phyloP scores from a whole-genome alignment of 1,139 yeast genomes.

The Kodamaea sp. region DNA sequence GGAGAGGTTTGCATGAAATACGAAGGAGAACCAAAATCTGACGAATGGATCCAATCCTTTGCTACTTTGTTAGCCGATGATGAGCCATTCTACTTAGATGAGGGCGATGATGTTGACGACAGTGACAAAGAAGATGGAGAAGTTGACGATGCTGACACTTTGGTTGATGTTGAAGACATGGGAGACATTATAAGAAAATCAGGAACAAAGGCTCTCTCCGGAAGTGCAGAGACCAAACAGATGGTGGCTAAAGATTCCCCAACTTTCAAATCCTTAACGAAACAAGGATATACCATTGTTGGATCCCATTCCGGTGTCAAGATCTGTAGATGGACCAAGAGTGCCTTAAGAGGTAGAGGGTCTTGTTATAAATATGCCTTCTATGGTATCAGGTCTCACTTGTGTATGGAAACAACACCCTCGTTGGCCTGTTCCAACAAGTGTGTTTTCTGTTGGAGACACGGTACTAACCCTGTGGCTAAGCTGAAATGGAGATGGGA shows the following conservation, averaged over 20 bases:
- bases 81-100: slow-evolving; percentile 58
- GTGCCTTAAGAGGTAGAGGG: slow-evolving; percentile 91
- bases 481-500: slow-evolving; percentile 94
- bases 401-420: slow-evolving; percentile 97
- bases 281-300: slow-evolving; percentile 90
- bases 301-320: slow-evolving; percentile 96
- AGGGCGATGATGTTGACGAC: slow-evolving; percentile 34
- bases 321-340: slow-evolving; percentile 95
- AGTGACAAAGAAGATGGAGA: slow-evolving; percentile 48
- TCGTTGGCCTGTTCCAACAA: slow-evolving; percentile 91
- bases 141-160: slow-evolving; percentile 36
- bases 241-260: slow-evolving; percentile 94
- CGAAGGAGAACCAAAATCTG: slow-evolving; percentile 60
- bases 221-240: slow-evolving; percentile 53
- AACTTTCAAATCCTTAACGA: slow-evolving; percentile 82
- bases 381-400: slow-evolving; percentile 85
- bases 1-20: slow-evolving; percentile 85
- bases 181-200: slow-evolving; percentile 56
- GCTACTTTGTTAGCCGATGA: slow-evolving; percentile 62
- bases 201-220: slow-evolving; percentile 19
- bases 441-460: slow-evolving; percentile 97
- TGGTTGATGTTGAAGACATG: slow-evolving; percentile 86
- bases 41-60: slow-evolving; percentile 67
- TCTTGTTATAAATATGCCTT: slow-evolving; percentile 92
- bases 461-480: slow-evolving; percentile 96